Percentiles rank a stretch among this genome's conserved stretches.
Conservation (phyloP, 2,329 filamentous ascomycete genomes). For the Monilinia vaccinii-corymbosi region DNA sequence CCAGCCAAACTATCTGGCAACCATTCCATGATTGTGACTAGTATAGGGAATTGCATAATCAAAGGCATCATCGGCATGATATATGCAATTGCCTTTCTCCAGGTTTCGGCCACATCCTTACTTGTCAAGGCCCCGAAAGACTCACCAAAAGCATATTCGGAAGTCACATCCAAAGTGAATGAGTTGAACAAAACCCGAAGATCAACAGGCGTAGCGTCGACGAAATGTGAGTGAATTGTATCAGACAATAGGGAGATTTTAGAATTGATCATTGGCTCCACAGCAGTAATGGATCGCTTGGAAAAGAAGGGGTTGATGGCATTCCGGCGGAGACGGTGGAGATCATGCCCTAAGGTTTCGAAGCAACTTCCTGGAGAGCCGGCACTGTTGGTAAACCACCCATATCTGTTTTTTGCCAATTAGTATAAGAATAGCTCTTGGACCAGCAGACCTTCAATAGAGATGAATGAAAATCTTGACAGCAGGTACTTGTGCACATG, state of each 20-base stretch:
- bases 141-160: constrained; percentile 24
- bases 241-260: constrained; percentile 11
- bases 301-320: constrained; percentile 22
- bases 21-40: background rate
- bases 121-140: constrained; percentile 14
- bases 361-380: constrained; percentile 3
- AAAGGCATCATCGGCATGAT: background rate
- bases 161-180: constrained; percentile 20
- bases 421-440: background rate
- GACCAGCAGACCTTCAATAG: background rate
- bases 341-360: constrained; percentile 15
- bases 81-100: constrained; percentile 1
- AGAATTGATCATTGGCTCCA: constrained; percentile 19
- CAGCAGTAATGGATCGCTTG: constrained; percentile 11
- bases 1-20: constrained; percentile 11
- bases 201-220: constrained; percentile 1
- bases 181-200: constrained; percentile 7
- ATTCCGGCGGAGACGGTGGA: constrained; percentile 17
- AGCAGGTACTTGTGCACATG: no score
- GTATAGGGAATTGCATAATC: constrained; percentile 1
- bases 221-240: constrained; percentile 10
- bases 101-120: background rate
- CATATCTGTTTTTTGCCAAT: background rate
- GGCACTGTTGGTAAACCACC: background rate
- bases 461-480: background rate